A percentile compares a stretch with the other conserved stretches of the same genome.
Conservation (phyloP, 177 flowering plant species). For the Vitis hybrid region DNA sequence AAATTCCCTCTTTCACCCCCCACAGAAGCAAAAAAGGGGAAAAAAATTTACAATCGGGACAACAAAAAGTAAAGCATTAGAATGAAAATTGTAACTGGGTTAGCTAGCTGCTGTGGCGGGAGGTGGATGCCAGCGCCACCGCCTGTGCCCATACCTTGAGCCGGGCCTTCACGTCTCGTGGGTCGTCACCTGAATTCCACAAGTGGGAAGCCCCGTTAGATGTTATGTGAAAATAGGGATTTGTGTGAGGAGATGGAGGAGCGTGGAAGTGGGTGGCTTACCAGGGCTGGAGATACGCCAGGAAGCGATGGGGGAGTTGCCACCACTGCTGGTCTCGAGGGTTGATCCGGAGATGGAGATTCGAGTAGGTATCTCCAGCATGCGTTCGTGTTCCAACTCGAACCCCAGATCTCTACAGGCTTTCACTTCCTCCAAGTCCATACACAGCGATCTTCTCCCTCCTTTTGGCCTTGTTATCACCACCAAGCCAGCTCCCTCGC, state of each 20-base stretch:
- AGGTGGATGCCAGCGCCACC: slow-evolving; percentile 60
- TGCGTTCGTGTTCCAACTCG: slow-evolving; percentile 52
- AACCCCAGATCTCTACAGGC: slow-evolving; percentile 78
- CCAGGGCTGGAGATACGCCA: slow-evolving; percentile 83
- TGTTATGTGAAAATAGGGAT: neutral
- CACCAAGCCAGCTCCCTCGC: slow-evolving; percentile 27
- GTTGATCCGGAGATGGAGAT: slow-evolving; percentile 34
- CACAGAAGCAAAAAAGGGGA: neutral
- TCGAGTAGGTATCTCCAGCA: slow-evolving; percentile 35
- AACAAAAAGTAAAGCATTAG: neutral
- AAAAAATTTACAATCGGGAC: neutral
- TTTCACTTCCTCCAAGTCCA: slow-evolving; percentile 73
- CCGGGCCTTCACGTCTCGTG: slow-evolving; percentile 73
- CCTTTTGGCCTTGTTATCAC: slow-evolving; percentile 59
- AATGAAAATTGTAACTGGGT: too few relatives aligned
- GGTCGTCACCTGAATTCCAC: slow-evolving; percentile 60
- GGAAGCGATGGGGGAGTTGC: slow-evolving; percentile 57
- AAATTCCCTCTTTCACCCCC: neutral
- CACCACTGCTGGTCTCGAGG: slow-evolving; percentile 54
- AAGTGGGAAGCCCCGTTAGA: neutral
- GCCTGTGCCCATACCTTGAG: slow-evolving; percentile 86
- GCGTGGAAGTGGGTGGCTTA: slow-evolving; percentile 18
- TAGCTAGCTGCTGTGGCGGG: slow-evolving; percentile 20
- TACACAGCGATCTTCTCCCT: slow-evolving; percentile 48
- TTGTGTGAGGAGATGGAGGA: neutral